Evolutionary conservation across 179 eudicot genomes (phyloP).

Genomic region (Beta macrorhiza): DNA sequence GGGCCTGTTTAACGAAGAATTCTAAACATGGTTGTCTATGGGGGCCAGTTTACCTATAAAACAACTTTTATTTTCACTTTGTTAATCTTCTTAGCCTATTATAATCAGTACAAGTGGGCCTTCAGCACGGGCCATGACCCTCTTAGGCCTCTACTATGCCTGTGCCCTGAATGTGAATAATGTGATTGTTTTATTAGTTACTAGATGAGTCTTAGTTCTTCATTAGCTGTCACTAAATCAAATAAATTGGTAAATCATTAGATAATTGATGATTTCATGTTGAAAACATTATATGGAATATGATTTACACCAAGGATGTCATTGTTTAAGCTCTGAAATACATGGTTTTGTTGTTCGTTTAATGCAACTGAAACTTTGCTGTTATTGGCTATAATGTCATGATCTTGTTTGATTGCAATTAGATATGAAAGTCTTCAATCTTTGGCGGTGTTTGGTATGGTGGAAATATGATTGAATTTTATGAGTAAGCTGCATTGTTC

Average conservation of each 20-base stretch:
- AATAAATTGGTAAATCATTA: not conserved
- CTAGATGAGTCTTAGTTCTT: not conserved
- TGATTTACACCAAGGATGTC: not conserved
- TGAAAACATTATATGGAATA: not conserved
- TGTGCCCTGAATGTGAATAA: not conserved
- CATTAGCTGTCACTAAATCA: not conserved
- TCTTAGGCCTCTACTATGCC: too few species aligned
- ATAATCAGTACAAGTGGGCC: too few species aligned
- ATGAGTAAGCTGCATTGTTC: conserved; percentile 38
- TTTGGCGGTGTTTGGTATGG: conserved; percentile 16
- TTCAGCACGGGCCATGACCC: too few species aligned
- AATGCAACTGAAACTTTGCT: not conserved
- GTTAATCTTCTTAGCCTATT: too few species aligned
- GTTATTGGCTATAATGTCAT: not conserved
- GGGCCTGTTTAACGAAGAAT: too few species aligned
- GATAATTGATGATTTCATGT: not conserved
- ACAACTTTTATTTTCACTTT: too few species aligned
- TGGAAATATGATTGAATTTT: conserved; percentile 13
- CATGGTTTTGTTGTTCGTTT: not conserved
- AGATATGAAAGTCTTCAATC: not conserved
- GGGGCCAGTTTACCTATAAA: too few species aligned
- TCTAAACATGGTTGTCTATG: too few species aligned
- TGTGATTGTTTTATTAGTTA: not conserved
- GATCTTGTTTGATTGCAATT: not conserved
- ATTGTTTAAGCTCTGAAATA: not conserved